Percentiles rank a stretch among this genome's conserved stretches.
Evolutionary conservation across 2,329 filamentous ascomycete genomes (phyloP).

Genomic region (Aspergillus transmontanensis): DNA sequence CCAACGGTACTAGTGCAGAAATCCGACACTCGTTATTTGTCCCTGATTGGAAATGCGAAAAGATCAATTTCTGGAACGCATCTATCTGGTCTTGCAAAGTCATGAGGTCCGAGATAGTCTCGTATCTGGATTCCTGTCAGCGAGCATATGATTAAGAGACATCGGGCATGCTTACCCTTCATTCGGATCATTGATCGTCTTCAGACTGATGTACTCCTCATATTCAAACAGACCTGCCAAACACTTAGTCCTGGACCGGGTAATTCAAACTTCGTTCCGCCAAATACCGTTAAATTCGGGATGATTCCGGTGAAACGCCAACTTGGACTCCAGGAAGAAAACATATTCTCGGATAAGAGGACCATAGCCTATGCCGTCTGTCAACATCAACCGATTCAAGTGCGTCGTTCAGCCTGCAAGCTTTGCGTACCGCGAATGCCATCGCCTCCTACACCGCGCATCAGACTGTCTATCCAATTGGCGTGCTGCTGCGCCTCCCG

Average conservation of each 20-base stretch:
- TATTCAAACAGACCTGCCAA: constrained; percentile 81
- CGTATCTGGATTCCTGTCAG: constrained; percentile 56
- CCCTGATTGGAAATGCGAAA: constrained; percentile 89
- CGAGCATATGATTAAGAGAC: background rate
- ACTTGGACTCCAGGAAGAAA: constrained; percentile 89
- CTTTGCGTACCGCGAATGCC: constrained; percentile 70
- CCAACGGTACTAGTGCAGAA: constrained; percentile 86
- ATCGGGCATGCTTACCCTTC: constrained; percentile 67
- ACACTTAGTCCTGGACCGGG: constrained; percentile 4
- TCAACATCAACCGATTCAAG: constrained; percentile 13
- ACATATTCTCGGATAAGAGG: constrained; percentile 96
- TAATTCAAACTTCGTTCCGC: background rate
- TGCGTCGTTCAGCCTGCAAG: background rate
- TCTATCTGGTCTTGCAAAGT: constrained; percentile 97
- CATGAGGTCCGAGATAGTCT: constrained; percentile 97
- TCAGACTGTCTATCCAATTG: constrained; percentile 90
- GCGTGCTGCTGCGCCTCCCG: constrained; percentile 87
- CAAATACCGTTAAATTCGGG: constrained; percentile 87
- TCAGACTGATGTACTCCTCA: constrained; percentile 97
- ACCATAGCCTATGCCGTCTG: constrained; percentile 64
- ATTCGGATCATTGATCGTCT: constrained; percentile 97
- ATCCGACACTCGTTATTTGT: constrained; percentile 97
- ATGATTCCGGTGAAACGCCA: constrained; percentile 95
- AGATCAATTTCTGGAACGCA: constrained; percentile 96
- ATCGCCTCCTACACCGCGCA: constrained; percentile 78